These are phyloP conservation scores for Parafenestella ontariensis DNA, from an alignment of 2,329 filamentous ascomycete genomes.

Conservation along the genomic window DNA sequence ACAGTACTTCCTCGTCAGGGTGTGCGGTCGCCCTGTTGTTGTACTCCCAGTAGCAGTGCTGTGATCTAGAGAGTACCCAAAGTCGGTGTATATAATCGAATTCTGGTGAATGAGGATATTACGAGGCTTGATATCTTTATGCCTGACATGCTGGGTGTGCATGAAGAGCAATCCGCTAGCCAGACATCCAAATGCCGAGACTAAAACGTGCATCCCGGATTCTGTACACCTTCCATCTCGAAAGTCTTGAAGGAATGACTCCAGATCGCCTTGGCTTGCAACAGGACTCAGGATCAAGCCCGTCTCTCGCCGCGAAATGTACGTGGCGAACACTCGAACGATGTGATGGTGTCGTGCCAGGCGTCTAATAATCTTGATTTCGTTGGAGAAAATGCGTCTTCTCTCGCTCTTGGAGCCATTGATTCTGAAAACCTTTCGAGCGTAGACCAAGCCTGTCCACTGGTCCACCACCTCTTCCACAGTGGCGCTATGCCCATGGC, in stretches of 20 bases:
- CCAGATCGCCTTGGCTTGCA: slow-evolving; percentile 23
- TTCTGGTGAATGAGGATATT: slow-evolving; percentile 25
- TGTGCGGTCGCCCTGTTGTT: slow-evolving; percentile 11
- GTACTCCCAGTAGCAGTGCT: slow-evolving; percentile 1
- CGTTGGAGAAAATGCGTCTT: slow-evolving; percentile 10
- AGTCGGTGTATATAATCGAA: slow-evolving; percentile 27
- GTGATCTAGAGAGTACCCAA: slow-evolving; percentile 20
- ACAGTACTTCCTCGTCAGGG: slow-evolving; percentile 11
- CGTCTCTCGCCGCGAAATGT: slow-evolving; percentile 9
- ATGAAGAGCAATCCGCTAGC: slow-evolving; percentile 20
- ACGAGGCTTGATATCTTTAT: slow-evolving; percentile 29
- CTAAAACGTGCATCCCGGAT: slow-evolving; percentile 1
- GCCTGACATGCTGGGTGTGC: slow-evolving; percentile 15
- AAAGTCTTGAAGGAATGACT: slow-evolving; percentile 18
- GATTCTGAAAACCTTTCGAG: slow-evolving; percentile 14
- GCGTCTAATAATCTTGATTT: slow-evolving; percentile 15
- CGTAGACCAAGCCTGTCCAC: slow-evolving; percentile 8
- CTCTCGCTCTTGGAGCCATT: background rate
- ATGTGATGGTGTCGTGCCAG: slow-evolving; percentile 17
- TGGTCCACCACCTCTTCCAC: slow-evolving; percentile 19
- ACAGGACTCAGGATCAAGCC: slow-evolving; percentile 22
- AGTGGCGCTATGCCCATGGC: slow-evolving; percentile 11
- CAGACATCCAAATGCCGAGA: slow-evolving; percentile 20
- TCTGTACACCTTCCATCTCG: background rate
- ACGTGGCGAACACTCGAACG: slow-evolving; percentile 21